Evolutionary conservation across 2,329 filamentous ascomycete species (phyloP), one percentile per base, ranked within the genome.

Genomic region (Lachnellula hyalina): DNA sequence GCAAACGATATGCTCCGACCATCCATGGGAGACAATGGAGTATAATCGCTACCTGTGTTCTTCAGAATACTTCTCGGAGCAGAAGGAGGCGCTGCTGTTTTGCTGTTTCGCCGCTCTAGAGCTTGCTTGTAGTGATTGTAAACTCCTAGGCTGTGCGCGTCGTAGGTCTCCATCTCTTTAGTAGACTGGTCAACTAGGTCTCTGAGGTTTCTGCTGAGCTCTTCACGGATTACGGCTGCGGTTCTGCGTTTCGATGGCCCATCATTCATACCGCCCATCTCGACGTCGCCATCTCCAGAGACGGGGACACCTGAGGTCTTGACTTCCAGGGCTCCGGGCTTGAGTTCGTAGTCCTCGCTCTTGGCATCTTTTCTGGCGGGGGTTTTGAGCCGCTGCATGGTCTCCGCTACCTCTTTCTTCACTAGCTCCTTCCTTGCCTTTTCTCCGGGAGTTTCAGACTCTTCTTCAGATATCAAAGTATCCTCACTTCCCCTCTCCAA

Each of bases 331-430:
- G 55, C 38, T 15, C 46, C 50, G 8, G 5, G 44, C 17, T 63
- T 47, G 32, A 58, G 49, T 47, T 60, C 56, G 49, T 61, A 60
- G 34, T 61, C 55, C 47, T 53, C 54, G 5, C 17, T 32, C 23
- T 52, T 61, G 12, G 60, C 57, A 47, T 65, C 59, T 17, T 65
- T 52, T 25, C 62, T 62, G n/a, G 69, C 62, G 47, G 67, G 61
- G 36, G 68, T 63, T 47, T 70, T 70, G 35, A 73, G 56, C n/a
- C 67, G 63, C 57, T 69, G 60, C 48, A 76, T 69, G 57, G 73
- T 70, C 17, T 67, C 64, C 63, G 74, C 75, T 54, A 77, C 73
- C 5, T 71, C 72, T 51, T 71, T 35, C 34, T 49, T 47, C 46
- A 32, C n/a, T 15, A 34, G 46, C 15, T 25, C 45, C 48, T 35